phyloP scores from a whole-genome alignment of 2,329 filamentous ascomycete species.

The Pyrenochaeta sp. region DNA sequence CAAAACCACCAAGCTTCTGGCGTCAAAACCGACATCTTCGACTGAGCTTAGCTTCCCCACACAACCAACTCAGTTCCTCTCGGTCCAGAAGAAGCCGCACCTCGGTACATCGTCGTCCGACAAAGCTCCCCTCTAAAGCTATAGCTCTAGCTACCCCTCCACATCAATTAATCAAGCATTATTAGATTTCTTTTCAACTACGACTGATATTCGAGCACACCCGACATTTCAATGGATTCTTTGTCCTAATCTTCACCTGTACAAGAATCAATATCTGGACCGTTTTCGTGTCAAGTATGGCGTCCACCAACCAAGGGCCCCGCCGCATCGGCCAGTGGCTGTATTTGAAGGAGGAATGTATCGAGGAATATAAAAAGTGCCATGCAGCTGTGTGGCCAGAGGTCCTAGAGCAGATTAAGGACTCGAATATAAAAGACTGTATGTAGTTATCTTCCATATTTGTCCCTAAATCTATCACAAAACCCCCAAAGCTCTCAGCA shows the following conservation, averaged over 20 bases:
- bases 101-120: background rate
- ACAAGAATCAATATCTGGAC: background rate
- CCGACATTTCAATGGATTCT: no score
- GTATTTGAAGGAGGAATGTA: slow-evolving; percentile 71
- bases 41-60: background rate
- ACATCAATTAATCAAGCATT: background rate
- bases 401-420: slow-evolving; percentile 77
- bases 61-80: background rate
- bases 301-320: slow-evolving; percentile 36
- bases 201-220: no score
- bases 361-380: slow-evolving; percentile 75
- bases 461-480: background rate
- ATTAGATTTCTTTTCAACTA: background rate
- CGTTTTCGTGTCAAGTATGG: slow-evolving; percentile 1
- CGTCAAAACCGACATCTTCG: background rate
- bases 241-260: no score
- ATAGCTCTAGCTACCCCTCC: slow-evolving; percentile 1
- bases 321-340: slow-evolving; percentile 75
- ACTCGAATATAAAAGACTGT: slow-evolving; percentile 76
- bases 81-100: slow-evolving; percentile 1
- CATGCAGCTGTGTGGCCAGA: slow-evolving; percentile 81
- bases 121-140: background rate
- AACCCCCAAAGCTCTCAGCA: background rate
- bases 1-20: background rate
- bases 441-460: slow-evolving; percentile 51